These are phyloP conservation scores for Endotrypanum monterogeii DNA, from an alignment of 208 protist species.

Conservation along the genomic window DNA sequence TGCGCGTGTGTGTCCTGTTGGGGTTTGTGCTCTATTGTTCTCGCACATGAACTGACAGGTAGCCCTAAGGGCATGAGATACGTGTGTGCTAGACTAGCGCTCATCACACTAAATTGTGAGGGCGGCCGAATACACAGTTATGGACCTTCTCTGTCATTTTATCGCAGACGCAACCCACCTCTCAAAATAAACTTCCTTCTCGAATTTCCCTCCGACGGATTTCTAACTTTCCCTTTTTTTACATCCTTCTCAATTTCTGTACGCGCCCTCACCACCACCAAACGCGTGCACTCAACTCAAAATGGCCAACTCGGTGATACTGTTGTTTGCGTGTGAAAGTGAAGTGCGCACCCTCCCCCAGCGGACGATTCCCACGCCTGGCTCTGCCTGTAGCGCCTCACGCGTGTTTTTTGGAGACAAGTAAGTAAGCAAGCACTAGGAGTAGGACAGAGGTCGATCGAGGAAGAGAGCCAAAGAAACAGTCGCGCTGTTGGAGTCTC, in stretches of 20 bases:
- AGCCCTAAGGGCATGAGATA: no score
- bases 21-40: neutral
- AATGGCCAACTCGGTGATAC: neutral
- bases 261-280: neutral
- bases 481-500: neutral
- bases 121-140: neutral
- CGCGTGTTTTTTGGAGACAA: neutral
- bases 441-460: neutral
- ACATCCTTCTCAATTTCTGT: neutral
- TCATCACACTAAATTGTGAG: neutral
- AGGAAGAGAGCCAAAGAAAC: neutral
- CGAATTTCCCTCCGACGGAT: neutral
- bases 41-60: no score
- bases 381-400: neutral
- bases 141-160: neutral
- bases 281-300: no score
- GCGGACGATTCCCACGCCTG: neutral
- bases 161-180: neutral
- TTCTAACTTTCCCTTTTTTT: no score
- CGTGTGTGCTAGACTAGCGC: no score
- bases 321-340: neutral
- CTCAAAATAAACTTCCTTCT: neutral
- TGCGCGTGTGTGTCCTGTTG: no score
- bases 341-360: neutral
- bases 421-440: neutral